Evolutionary conservation across 495 filamentous ascomycete species (phyloP).

Genomic region (Aspergillus panamensis): DNA sequence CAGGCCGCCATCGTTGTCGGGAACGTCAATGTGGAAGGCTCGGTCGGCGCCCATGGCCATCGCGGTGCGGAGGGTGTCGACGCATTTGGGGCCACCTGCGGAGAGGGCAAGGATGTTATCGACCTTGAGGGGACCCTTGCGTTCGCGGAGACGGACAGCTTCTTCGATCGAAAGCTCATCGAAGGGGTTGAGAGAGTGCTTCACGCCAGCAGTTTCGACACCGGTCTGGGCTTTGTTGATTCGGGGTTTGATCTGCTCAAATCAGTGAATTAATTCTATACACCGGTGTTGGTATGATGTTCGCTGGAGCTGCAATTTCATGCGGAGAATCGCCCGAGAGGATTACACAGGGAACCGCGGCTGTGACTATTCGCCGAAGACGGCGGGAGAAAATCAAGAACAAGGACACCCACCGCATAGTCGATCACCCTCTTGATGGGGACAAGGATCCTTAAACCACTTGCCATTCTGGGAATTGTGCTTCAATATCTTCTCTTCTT

Average conservation of each 20-base stretch:
- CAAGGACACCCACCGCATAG: slow-evolving; percentile 73
- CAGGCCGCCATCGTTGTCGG: slow-evolving; percentile 53
- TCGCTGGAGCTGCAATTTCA: background rate
- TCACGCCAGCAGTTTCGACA: slow-evolving; percentile 86
- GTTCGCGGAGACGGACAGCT: slow-evolving; percentile 87
- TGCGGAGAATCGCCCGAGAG: background rate
- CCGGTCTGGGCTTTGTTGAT: slow-evolving; percentile 95
- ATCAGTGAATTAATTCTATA: slow-evolving; percentile 1
- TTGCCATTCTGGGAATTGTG: slow-evolving; percentile 60
- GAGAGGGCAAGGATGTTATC: slow-evolving; percentile 86
- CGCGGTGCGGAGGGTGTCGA: slow-evolving; percentile 85
- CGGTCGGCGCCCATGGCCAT: slow-evolving; percentile 99
- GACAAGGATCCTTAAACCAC: slow-evolving; percentile 80
- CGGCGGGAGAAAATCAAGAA: slow-evolving; percentile 16
- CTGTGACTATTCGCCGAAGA: slow-evolving; percentile 19
- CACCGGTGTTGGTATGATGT: background rate
- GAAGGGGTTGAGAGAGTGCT: slow-evolving; percentile 98
- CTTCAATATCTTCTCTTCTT: background rate
- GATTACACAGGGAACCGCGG: background rate
- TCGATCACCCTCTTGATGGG: slow-evolving; percentile 98
- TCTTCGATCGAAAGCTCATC: slow-evolving; percentile 98
- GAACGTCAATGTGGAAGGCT: slow-evolving; percentile 75
- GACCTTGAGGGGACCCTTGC: slow-evolving; percentile 58
- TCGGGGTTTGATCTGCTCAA: slow-evolving; percentile 82
- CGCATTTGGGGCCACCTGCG: slow-evolving; percentile 80